Evolutionary conservation across 2,329 filamentous ascomycete genomes (phyloP), one percentile per base, ranked within the genome.

Genomic region (Sporothrix luriei): DNA sequence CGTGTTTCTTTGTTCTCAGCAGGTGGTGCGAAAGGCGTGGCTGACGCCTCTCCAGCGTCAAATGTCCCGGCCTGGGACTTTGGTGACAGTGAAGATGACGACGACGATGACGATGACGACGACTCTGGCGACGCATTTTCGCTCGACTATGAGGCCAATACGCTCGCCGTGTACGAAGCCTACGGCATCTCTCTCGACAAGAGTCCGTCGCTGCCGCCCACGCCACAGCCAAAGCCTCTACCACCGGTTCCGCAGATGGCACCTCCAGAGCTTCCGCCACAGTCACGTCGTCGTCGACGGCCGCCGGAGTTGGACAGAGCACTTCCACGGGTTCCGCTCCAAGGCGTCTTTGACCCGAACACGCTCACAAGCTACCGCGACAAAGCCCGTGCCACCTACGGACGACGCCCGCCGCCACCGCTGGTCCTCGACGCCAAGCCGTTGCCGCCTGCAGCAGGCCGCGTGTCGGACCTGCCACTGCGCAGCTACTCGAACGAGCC

Each of bases 341-440:
- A 43, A 16, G 57, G 57, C n/a, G 38, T 21, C 1, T 62, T 62
- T 89, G 72, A 89, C 88, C 87, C 87, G 7, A 88, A 89, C 75
- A 89, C 88, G 0, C 84, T 88, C 49, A 86, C 87, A 1, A 88
- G 83, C 71, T 90, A 90, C 72, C 83, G 87, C 29, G 79, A 49
- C 78, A 78, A 0, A 40, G 55, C 79, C 82, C 40, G n/a, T 21
- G 10, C 49, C 19, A 5, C 52, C 21, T 29, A n/a, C 38, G n/a
- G 43, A 77, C 78, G 38, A 78, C 80, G 3, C 19, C 55, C 55
- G 5, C 55, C 55, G 19, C 55, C 55, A 4, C 16, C 55, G 40
- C 33, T 59, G 7, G 10, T 59, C 10, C 33, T 40, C 13, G 33
- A 59, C 5, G 19, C 29, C 7, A 59, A 59, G 5, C 55, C 33